Percentiles rank a stretch among this genome's conserved stretches.
Evolutionary conservation across 306 rosid species (phyloP).

Genomic region (Canavalia gladiata): DNA sequence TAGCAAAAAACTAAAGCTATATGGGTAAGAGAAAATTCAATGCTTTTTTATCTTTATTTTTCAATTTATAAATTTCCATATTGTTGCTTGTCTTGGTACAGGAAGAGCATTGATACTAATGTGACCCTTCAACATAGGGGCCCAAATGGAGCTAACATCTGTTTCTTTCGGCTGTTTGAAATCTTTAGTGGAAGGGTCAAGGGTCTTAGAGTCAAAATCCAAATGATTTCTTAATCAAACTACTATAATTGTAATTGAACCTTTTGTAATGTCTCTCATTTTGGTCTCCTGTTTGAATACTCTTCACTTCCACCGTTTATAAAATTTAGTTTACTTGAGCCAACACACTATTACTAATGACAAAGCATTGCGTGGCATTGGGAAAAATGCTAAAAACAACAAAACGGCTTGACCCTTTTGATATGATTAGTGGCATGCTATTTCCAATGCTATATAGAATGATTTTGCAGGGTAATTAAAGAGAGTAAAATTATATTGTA

Average conservation of each 20-base stretch:
- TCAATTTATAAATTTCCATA: background rate
- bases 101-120: constrained; percentile 45
- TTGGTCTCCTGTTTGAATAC: constrained; percentile 38
- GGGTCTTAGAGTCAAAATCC: constrained; percentile 58
- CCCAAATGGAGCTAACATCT: constrained; percentile 49
- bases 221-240: constrained; percentile 55
- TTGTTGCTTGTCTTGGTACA: constrained; percentile 25
- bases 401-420: constrained; percentile 74
- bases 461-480: constrained; percentile 56
- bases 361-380: constrained; percentile 45
- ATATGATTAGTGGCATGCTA: constrained; percentile 66
- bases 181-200: constrained; percentile 82
- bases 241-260: constrained; percentile 44
- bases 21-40: background rate
- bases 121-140: constrained; percentile 50
- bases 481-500: constrained; percentile 40
- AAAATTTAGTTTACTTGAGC: constrained; percentile 45
- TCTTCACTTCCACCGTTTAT: constrained; percentile 23
- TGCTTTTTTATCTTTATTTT: background rate
- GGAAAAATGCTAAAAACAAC: constrained; percentile 61
- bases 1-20: background rate
- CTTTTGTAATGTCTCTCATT: constrained; percentile 39
- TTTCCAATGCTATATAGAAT: constrained; percentile 75
- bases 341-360: constrained; percentile 56
- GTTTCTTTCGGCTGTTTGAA: constrained; percentile 55